Evolutionary conservation across 257 asterid genomes (phyloP).

Genomic region (Solanum bukasovii): DNA sequence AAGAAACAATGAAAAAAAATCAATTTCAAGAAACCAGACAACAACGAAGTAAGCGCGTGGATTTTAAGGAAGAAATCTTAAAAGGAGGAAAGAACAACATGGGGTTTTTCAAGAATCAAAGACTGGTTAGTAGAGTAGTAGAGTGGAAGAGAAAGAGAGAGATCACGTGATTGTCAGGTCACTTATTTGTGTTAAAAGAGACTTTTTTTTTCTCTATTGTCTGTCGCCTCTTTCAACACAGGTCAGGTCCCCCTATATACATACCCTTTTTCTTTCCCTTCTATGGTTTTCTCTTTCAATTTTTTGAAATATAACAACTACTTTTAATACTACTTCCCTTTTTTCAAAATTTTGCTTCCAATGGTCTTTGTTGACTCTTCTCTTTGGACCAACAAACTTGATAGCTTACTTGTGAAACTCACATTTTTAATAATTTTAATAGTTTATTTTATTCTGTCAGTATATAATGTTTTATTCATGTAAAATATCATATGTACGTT

Average conservation of each 20-base stretch:
- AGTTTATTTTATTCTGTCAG: too few species aligned
- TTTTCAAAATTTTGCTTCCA: background rate
- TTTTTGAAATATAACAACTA: background rate
- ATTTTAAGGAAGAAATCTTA: background rate
- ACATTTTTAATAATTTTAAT: too few species aligned
- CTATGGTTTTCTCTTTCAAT: background rate
- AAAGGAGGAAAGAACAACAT: background rate
- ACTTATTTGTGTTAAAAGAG: slow-evolving; percentile 17
- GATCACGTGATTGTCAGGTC: slow-evolving; percentile 76
- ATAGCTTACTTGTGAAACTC: too few species aligned
- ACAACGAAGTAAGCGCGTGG: slow-evolving; percentile 13
- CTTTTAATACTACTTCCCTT: background rate
- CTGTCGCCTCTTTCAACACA: slow-evolving; percentile 16
- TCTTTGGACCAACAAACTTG: background rate
- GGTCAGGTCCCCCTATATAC: background rate
- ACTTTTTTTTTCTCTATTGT: background rate
- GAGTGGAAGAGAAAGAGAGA: background rate
- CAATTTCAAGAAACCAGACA: background rate
- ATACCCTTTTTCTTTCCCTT: background rate
- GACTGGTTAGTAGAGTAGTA: background rate
- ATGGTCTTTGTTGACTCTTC: background rate
- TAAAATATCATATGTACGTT: too few species aligned
- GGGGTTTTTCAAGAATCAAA: background rate
- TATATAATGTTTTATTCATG: too few species aligned
- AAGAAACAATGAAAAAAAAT: background rate